Evolutionary conservation across 768 basidiomycete genomes (phyloP).

Genomic region (Pleurotus citrinopileatus): DNA sequence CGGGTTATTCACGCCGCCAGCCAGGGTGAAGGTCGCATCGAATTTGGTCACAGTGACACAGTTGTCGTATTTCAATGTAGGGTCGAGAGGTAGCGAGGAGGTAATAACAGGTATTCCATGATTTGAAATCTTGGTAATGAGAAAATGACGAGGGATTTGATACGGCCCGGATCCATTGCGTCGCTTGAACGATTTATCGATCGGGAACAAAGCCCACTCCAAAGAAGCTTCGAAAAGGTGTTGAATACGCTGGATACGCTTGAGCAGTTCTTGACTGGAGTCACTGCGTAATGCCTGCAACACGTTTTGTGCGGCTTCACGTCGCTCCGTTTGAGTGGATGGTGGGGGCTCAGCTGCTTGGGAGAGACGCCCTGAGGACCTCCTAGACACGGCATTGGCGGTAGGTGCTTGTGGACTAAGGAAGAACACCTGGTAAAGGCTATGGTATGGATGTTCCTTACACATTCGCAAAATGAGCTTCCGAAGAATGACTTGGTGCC

Average conservation of each 20-base stretch:
- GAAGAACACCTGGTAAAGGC: conserved; percentile 85
- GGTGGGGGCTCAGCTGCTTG: conserved; percentile 22
- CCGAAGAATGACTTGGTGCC: conserved; percentile 61
- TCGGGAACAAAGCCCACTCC: conserved; percentile 67
- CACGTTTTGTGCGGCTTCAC: conserved; percentile 61
- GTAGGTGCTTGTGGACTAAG: conserved; percentile 37
- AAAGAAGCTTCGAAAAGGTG: conserved; percentile 62
- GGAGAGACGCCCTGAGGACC: conserved; percentile 42
- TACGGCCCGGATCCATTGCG: conserved; percentile 21
- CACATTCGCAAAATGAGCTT: conserved; percentile 72
- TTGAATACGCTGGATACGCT: conserved; percentile 53
- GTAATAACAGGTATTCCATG: conserved; percentile 87
- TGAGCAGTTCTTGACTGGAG: conserved; percentile 19
- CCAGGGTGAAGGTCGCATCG: conserved; percentile 50
- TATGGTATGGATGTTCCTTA: conserved; percentile 91
- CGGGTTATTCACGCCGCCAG: conserved; percentile 81
- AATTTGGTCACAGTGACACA: conserved; percentile 72
- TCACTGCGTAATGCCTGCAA: conserved; percentile 51
- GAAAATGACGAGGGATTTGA: conserved; percentile 41
- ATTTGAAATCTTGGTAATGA: conserved; percentile 47
- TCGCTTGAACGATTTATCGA: conserved; percentile 26
- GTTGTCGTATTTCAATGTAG: conserved; percentile 60
- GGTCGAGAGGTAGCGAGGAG: conserved; percentile 63
- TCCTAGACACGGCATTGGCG: conserved; percentile 22
- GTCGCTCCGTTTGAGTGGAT: conserved; percentile 54